phyloP scores from a whole-genome alignment of 805 yeast species.

The Hanseniaspora singularis region DNA sequence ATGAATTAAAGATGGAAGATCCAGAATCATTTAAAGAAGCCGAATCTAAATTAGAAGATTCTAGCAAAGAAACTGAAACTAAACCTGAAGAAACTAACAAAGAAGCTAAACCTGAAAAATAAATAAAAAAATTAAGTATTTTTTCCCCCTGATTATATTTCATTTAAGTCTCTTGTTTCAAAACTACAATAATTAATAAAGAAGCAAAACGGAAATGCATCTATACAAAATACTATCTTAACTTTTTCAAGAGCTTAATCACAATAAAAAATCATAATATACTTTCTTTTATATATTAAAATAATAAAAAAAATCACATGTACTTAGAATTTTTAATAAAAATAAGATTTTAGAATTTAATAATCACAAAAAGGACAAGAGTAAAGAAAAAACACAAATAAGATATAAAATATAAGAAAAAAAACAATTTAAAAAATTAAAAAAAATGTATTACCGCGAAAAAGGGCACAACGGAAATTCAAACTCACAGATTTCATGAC shows the following conservation, averaged over 20 bases:
- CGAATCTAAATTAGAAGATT: conserved; percentile 20
- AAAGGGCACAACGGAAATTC: conserved; percentile 16
- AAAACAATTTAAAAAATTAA: not conserved
- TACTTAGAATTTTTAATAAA: too few species aligned
- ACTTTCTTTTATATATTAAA: too few species aligned
- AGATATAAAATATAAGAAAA: not conserved
- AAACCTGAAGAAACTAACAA: not conserved
- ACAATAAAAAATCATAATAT: too few species aligned
- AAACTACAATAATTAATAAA: too few species aligned
- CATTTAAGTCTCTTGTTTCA: too few species aligned
- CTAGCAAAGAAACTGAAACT: conserved; percentile 6
- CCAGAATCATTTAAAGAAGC: conserved; percentile 33
- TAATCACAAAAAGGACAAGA: not conserved
- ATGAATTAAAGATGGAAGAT: conserved; percentile 21
- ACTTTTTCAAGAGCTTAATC: too few species aligned
- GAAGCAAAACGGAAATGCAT: too few species aligned
- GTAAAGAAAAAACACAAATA: not conserved
- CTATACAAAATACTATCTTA: too few species aligned
- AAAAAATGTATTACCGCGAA: conserved; percentile 16
- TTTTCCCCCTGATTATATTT: too few species aligned
- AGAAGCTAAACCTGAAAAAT: not conserved
- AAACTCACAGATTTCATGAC: conserved; percentile 16
- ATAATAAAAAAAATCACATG: too few species aligned
- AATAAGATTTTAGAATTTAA: too few species aligned
- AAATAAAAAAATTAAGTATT: too few species aligned